Conservation (phyloP, 371 early-diverging fungal species). For the Entomophthora muscae region DNA sequence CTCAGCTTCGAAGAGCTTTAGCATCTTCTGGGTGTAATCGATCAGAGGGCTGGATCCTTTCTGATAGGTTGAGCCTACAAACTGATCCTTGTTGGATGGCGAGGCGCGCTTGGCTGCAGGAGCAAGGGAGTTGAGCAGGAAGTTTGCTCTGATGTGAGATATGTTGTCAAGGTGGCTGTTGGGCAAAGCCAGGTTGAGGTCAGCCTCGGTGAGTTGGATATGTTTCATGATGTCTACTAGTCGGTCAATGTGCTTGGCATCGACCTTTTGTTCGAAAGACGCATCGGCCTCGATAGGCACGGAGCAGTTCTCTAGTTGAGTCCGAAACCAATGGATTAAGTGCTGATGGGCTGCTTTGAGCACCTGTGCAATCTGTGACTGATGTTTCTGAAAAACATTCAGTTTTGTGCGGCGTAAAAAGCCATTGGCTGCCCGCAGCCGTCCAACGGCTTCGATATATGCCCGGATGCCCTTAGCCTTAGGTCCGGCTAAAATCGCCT, state of each 20-base stretch:
- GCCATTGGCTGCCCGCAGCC: conserved; percentile 32
- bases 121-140: background rate
- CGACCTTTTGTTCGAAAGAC: conserved; percentile 24
- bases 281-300: conserved; percentile 23
- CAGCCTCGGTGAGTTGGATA: background rate
- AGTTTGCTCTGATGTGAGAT: background rate
- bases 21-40: conserved; percentile 9
- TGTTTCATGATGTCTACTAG: background rate
- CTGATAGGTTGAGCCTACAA: conserved; percentile 31
- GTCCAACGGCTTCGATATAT: conserved; percentile 31
- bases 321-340: conserved; percentile 28
- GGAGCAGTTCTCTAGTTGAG: conserved; percentile 25
- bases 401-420: conserved; percentile 27
- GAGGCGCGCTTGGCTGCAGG: conserved; percentile 27
- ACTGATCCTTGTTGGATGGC: conserved; percentile 28
- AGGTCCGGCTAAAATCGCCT: conserved; percentile 4
- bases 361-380: conserved; percentile 20
- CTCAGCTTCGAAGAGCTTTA: conserved; percentile 27
- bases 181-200: background rate
- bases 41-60: conserved; percentile 28
- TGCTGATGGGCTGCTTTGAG: conserved; percentile 23
- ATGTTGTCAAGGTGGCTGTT: background rate
- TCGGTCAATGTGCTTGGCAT: conserved; percentile 10
- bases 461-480: conserved; percentile 14
- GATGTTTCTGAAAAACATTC: conserved; percentile 20